Percentiles rank a stretch among this genome's conserved stretches.
Evolutionary conservation across 1,139 yeast genomes (phyloP).

Genomic region (Eremothecium coryli): DNA sequence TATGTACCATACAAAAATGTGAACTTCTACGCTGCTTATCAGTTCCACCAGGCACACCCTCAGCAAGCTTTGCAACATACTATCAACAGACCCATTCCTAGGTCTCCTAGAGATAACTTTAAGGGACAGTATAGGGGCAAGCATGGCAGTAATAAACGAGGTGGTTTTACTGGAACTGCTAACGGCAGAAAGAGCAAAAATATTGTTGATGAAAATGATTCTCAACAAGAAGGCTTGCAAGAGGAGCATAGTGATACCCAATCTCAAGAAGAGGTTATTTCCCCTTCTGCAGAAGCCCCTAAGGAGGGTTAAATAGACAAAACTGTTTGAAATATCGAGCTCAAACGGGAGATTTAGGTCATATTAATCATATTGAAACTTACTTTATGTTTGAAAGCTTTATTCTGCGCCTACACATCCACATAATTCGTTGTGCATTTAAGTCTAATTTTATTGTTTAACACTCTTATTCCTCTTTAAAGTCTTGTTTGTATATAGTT

Average conservation of each 20-base stretch:
- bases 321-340: too few relatives aligned
- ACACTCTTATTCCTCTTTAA: too few relatives aligned
- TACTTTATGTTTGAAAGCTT: too few relatives aligned
- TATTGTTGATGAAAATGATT: neutral
- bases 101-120: neutral
- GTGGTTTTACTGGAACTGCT: constrained; percentile 9
- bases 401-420: too few relatives aligned
- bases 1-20: constrained; percentile 7
- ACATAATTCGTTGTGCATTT: too few relatives aligned
- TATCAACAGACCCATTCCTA: neutral
- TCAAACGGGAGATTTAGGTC: too few relatives aligned
- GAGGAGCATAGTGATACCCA: neutral
- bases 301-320: too few relatives aligned
- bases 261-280: neutral
- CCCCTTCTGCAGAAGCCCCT: neutral
- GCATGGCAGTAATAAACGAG: constrained; percentile 10
- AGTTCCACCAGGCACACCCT: constrained; percentile 13
- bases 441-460: too few relatives aligned
- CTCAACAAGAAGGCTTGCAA: neutral
- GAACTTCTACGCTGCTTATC: constrained; percentile 7
- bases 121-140: constrained; percentile 11
- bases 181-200: constrained; percentile 4
- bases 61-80: constrained; percentile 5
- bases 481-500: too few relatives aligned
- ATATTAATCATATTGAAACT: too few relatives aligned